Evolutionary conservation across 331 rosid species (phyloP), one percentile per base, ranked within the genome.

Genomic region (Spiraea crenata): DNA sequence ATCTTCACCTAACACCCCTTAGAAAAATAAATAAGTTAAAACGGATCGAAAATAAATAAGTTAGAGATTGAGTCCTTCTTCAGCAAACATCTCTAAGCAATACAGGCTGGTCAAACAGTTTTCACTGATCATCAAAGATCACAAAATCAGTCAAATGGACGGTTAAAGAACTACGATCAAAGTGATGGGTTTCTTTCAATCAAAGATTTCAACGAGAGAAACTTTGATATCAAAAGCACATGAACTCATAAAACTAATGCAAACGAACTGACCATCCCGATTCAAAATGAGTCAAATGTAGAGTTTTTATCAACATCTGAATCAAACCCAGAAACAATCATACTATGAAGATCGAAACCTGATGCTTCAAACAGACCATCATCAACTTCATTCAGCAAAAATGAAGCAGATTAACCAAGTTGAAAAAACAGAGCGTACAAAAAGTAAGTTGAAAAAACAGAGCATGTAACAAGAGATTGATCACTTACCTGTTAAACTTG

Each of bases 401-500:
- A 45, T 25, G 69, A 64, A 44, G 3, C 38, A 63, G 67, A 3
- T 9, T 17, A 46, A 25, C 16, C 41, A 14, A 45, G 49, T 45
- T 45, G 12, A 14, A 45, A 61, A 57, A 70, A 31, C 57, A 57
- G 56, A 31, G 1, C 11, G 35, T 7, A 40, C 45, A 59, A 1
- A 56, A 4, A 20, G 20, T 4, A 56, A 25, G 10, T 40, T 4
- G 7, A 14, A 37, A 56, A 73, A 59, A 25, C 64, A 54, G 54
- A 56, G 52, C 16, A 40, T n/a, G 49, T 5, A 35, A 41, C 9
- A 5, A 55, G 31, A 69, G 56, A 25, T 42, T 52, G 49, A 52
- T 67, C 45, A 17, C 82, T 81, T 86, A 63, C 96, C 92, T 83
- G 81, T 65, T 67, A 63, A 73, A 81, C 72, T 12, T 62, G 79